These are phyloP conservation scores for Asterophora lycoperdoides DNA, from an alignment of 768 basidiomycete species.

Conservation along the genomic window DNA sequence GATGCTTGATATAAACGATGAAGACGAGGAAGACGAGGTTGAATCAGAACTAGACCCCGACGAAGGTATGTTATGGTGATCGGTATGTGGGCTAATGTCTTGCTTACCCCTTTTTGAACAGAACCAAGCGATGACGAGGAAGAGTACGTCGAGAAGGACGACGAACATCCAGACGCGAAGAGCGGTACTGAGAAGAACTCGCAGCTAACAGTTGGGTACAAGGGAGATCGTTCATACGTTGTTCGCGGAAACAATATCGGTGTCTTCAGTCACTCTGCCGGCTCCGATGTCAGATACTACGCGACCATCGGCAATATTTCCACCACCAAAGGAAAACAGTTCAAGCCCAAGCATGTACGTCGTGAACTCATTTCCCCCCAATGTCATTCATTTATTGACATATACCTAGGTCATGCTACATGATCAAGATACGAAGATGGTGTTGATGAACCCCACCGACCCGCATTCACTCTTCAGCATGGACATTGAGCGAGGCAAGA, in stretches of 20 bases:
- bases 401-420: constrained; percentile 83
- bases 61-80: constrained; percentile 41
- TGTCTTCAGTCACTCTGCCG: constrained; percentile 73
- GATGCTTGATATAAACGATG: constrained; percentile 78
- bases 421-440: constrained; percentile 94
- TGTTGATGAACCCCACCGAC: constrained; percentile 80
- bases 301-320: constrained; percentile 83
- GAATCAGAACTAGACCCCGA: constrained; percentile 60
- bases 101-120: constrained; percentile 15
- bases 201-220: constrained; percentile 90
- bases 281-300: constrained; percentile 74
- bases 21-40: constrained; percentile 78
- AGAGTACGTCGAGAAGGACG: constrained; percentile 37
- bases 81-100: background rate
- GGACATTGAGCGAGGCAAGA: constrained; percentile 92
- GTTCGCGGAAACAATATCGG: constrained; percentile 90
- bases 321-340: constrained; percentile 75
- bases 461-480: constrained; percentile 82
- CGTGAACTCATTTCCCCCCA: background rate
- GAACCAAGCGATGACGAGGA: constrained; percentile 40
- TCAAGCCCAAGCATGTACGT: constrained; percentile 79
- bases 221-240: constrained; percentile 91
- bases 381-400: constrained; percentile 10
- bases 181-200: constrained; percentile 71
- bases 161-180: constrained; percentile 38